These are phyloP conservation scores for Stagonosporopsis tanaceti DNA, from an alignment of 2,329 filamentous ascomycete species.

Conservation along the genomic window DNA sequence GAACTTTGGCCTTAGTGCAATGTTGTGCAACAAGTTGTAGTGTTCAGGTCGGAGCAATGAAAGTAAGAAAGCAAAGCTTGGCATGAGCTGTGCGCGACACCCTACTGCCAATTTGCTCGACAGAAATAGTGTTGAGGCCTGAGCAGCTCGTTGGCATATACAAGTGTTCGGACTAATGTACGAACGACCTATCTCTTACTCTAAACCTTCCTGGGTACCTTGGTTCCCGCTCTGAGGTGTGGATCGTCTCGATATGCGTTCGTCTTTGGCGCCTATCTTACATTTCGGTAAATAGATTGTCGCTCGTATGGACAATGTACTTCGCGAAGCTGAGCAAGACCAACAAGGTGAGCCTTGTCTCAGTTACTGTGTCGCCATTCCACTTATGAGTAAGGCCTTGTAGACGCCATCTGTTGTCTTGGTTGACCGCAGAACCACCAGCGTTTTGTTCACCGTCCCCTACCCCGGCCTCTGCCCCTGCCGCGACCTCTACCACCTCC, in stretches of 20 bases:
- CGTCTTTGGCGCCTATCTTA: not conserved
- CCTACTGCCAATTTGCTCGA: too few species aligned
- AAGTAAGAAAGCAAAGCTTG: too few species aligned
- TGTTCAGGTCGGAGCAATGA: too few species aligned
- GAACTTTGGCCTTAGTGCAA: not conserved
- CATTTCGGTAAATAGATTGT: not conserved
- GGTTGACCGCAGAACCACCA: too few species aligned
- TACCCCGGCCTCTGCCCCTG: slow-evolving; percentile 31
- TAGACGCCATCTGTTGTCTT: not conserved
- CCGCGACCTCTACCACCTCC: slow-evolving; percentile 54
- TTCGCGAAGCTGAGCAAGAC: not conserved
- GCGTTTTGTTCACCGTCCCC: slow-evolving; percentile 10
- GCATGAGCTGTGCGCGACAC: too few species aligned
- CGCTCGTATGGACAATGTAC: not conserved
- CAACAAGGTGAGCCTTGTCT: not conserved
- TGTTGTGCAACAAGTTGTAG: too few species aligned
- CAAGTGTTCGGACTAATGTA: too few species aligned
- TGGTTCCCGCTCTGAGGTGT: too few species aligned
- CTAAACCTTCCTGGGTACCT: too few species aligned
- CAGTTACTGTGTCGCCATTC: not conserved
- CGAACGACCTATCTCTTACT: too few species aligned
- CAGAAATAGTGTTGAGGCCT: too few species aligned
- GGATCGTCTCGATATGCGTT: not conserved
- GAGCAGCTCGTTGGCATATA: too few species aligned
- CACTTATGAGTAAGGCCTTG: not conserved